phyloP scores from a whole-genome alignment of 192 early-diverging fungal genomes.

The Coemansia sp. region DNA sequence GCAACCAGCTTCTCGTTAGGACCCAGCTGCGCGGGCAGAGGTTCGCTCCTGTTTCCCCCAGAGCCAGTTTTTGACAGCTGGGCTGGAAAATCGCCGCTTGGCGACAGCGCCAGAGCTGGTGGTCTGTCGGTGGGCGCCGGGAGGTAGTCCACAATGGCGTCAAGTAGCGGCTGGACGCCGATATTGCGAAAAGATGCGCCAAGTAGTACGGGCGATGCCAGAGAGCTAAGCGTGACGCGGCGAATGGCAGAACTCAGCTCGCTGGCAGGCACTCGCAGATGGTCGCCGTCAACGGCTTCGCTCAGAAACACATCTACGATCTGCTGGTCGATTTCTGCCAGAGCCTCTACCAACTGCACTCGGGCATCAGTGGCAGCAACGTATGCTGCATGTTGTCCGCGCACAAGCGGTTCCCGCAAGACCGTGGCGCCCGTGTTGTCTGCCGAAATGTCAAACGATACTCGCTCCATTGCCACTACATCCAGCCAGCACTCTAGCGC shows the following conservation, averaged over 20 bases:
- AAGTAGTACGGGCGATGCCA: slow-evolving; percentile 77
- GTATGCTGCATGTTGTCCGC: slow-evolving; percentile 19
- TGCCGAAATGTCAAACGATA: slow-evolving; percentile 6
- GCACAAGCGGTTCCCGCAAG: neutral
- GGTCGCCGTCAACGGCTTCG: slow-evolving; percentile 66
- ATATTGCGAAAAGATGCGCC: slow-evolving; percentile 86
- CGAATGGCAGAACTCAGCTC: slow-evolving; percentile 67
- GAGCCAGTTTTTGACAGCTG: neutral
- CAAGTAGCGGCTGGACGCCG: slow-evolving; percentile 90
- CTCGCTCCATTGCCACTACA: slow-evolving; percentile 61
- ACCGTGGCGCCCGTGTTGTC: slow-evolving; percentile 28
- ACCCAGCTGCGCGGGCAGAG: slow-evolving; percentile 16
- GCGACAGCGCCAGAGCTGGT: neutral
- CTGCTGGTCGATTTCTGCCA: slow-evolving; percentile 76
- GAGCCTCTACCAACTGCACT: slow-evolving; percentile 68
- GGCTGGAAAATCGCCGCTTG: neutral
- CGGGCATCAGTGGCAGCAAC: slow-evolving; percentile 57
- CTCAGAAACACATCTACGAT: slow-evolving; percentile 81
- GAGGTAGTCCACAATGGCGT: slow-evolving; percentile 81
- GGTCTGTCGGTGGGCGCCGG: slow-evolving; percentile 75
- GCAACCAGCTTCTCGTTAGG: slow-evolving; percentile 65
- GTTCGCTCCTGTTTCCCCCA: neutral
- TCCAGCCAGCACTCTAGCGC: slow-evolving; percentile 68
- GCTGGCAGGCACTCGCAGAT: slow-evolving; percentile 57
- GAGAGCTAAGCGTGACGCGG: slow-evolving; percentile 62